These are phyloP conservation scores for Plasmodium reichenowi DNA, from an alignment of 169 alveolate species.

Conservation along the genomic window DNA sequence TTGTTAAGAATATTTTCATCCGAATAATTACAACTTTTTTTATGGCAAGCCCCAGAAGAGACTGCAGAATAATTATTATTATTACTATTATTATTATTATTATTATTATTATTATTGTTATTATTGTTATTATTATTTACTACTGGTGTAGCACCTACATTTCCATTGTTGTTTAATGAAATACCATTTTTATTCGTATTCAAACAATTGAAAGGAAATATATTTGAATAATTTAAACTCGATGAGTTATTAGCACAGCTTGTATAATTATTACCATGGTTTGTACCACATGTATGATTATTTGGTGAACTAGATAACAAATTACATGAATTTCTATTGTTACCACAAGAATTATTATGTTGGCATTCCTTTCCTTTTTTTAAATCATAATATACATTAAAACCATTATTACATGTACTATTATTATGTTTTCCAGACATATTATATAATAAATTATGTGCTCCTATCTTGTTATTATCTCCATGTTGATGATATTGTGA, in stretches of 20 bases:
- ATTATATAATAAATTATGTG: conserved; percentile 7
- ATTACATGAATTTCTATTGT: conserved; percentile 8
- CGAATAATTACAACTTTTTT: conserved; percentile 44
- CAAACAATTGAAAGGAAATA: conserved; percentile 7
- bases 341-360: neutral
- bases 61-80: conserved; percentile 11
- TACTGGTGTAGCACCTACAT: neutral
- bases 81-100: neutral
- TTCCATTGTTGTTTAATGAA: neutral
- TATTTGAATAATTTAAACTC: neutral
- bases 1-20: conserved; percentile 67
- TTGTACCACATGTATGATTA: neutral
- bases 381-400: conserved; percentile 15
- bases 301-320: neutral
- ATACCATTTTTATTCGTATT: neutral
- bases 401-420: neutral
- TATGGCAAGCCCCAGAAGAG: neutral
- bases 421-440: neutral
- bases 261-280: neutral
- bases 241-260: neutral
- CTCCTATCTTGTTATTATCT: too few relatives aligned
- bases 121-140: neutral
- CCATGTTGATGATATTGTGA: too few relatives aligned
- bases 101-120: neutral
- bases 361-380: conserved; percentile 27